phyloP scores from a whole-genome alignment of 176 grass and related monocot genomes.

The Eragrostis nindensis region DNA sequence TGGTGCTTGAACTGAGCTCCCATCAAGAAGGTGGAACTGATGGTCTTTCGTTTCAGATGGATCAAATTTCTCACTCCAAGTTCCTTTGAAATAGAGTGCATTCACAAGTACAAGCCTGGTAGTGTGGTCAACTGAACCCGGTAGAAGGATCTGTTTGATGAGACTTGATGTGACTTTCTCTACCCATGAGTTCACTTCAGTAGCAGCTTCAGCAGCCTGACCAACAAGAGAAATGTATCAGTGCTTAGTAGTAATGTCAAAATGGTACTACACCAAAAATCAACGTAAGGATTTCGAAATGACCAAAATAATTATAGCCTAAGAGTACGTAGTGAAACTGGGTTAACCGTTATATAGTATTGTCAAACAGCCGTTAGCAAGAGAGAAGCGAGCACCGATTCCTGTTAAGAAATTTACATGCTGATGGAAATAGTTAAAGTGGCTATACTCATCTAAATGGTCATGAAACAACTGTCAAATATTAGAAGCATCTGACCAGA shows the following conservation, averaged over 20 bases:
- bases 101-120: conserved; percentile 72
- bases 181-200: conserved; percentile 76
- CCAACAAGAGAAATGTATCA: conserved; percentile 24
- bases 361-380: neutral
- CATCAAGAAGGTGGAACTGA: conserved; percentile 61
- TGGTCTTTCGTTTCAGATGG: conserved; percentile 51
- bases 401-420: too few relatives aligned
- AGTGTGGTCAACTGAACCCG: conserved; percentile 48
- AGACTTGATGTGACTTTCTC: conserved; percentile 59
- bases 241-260: neutral
- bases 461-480: neutral
- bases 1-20: conserved; percentile 55
- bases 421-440: too few relatives aligned
- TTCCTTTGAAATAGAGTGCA: conserved; percentile 79
- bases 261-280: neutral
- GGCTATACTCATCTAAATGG: neutral
- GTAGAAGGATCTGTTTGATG: conserved; percentile 67
- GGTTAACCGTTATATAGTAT: neutral
- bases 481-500: too few relatives aligned
- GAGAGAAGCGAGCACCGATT: neutral
- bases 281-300: neutral
- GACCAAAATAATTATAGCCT: neutral
- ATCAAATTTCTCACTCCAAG: conserved; percentile 78
- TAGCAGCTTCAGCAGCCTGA: conserved; percentile 60
- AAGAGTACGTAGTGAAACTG: neutral